phyloP scores from a whole-genome alignment of 2,329 filamentous ascomycete genomes.

The Pseudogymnoascus sp. region DNA sequence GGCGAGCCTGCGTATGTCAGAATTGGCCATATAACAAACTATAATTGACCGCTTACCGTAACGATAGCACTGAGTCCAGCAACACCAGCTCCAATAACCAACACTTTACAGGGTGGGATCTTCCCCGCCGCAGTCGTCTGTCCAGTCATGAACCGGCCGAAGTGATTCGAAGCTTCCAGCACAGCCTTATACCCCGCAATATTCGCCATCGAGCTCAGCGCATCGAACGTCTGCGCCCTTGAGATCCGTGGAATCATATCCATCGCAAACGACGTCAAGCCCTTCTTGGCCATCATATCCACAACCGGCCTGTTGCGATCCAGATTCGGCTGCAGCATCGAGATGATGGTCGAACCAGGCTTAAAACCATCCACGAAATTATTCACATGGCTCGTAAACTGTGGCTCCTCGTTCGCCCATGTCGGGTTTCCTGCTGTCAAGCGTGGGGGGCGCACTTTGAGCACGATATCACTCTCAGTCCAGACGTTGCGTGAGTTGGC shows the following conservation, averaged over 20 bases:
- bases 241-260: slow-evolving; percentile 88
- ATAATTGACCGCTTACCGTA: slow-evolving; percentile 39
- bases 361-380: slow-evolving; percentile 61
- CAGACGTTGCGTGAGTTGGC: slow-evolving; percentile 64
- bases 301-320: slow-evolving; percentile 66
- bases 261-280: slow-evolving; percentile 78
- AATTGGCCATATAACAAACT: slow-evolving; percentile 3
- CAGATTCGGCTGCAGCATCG: slow-evolving; percentile 65
- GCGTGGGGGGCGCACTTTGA: slow-evolving; percentile 74
- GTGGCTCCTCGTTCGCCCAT: slow-evolving; percentile 32
- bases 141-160: slow-evolving; percentile 79
- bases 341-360: slow-evolving; percentile 65
- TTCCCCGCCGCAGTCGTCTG: slow-evolving; percentile 84
- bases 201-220: slow-evolving; percentile 83
- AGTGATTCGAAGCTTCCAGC: slow-evolving; percentile 79
- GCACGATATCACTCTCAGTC: slow-evolving; percentile 64
- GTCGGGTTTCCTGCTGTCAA: slow-evolving; percentile 21
- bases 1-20: slow-evolving; percentile 46
- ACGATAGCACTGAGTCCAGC: slow-evolving; percentile 83
- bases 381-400: slow-evolving; percentile 22
- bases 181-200: slow-evolving; percentile 92
- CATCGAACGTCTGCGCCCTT: slow-evolving; percentile 79
- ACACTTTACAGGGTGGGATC: slow-evolving; percentile 82
- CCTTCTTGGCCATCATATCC: slow-evolving; percentile 59
- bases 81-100: slow-evolving; percentile 85